Evolutionary conservation across 208 protist genomes (phyloP), one percentile per base, ranked within the genome.

Genomic region (Acanthamoeba rhysodes): DNA sequence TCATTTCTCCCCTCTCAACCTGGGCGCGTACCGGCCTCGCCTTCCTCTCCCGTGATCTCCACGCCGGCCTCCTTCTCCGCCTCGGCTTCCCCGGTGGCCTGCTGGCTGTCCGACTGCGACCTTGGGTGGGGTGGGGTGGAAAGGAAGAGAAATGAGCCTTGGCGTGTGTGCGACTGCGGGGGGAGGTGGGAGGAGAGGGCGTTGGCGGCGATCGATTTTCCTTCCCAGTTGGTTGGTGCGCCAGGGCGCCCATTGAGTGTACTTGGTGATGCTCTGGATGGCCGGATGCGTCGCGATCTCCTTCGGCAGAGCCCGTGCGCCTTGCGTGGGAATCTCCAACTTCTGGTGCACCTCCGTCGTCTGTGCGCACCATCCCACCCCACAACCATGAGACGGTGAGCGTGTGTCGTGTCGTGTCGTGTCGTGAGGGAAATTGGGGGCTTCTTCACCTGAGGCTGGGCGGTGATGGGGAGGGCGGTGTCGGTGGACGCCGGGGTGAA

Each of bases 231-330:
- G 22, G 57, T 24, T 24, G 12, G 20, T 62, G 57, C 22, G 57
- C 12, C 22, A 20, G 68, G n/a, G 37, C 74, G 18, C n/a, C n/a
- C 66, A 37, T 12, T 45, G 37, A 6, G 2, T 45, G 50, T 88
- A 88, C 80, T 64, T 55, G 45, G 80, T 88, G 80, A 88, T 55
- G 80, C 80, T 88, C 53, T 64, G 22, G 24, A 88, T 88, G 80
- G 80, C 80, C 12, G 80, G 80, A 16, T 88, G 80, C 32, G 48
- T 48, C 50, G 80, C 80, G 53, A 88, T 88, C 45, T 88, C 80
- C 80, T 88, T 88, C n/a, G 80, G 80, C 27, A 88, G 50, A 16
- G 80, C 80, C 29, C 80, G 80, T 41, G 80, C 50, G 29, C 80
- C 80, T 2, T 88, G 80, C 18, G 80, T 64, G 41, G 80, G 80